Conservation (phyloP, 805 yeast genomes). For the Kuraishia borneana region DNA sequence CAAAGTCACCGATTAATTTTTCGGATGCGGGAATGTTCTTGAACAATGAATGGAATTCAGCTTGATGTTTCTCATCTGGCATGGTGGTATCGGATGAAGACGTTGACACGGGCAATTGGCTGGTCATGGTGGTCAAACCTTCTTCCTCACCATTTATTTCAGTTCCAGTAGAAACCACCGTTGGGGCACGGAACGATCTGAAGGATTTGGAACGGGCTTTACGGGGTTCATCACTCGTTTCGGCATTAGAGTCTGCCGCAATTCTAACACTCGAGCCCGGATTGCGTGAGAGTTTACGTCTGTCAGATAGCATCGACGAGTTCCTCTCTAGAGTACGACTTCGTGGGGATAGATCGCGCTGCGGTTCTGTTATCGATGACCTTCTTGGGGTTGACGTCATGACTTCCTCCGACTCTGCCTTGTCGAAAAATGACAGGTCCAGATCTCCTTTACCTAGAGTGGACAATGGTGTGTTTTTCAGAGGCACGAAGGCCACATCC, state of each 20-base stretch:
- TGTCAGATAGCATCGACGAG: background rate
- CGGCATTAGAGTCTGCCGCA: background rate
- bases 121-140: slow-evolving; percentile 5
- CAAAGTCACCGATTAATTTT: slow-evolving; percentile 44
- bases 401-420: background rate
- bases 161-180: background rate
- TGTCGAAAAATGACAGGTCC: slow-evolving; percentile 19
- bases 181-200: background rate
- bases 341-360: background rate
- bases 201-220: background rate
- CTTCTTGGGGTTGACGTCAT: background rate
- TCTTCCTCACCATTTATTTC: slow-evolving; percentile 5
- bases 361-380: background rate
- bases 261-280: background rate
- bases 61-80: slow-evolving; percentile 41
- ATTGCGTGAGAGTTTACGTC: background rate
- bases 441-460: slow-evolving; percentile 40
- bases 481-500: slow-evolving; percentile 35
- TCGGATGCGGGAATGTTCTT: slow-evolving; percentile 40
- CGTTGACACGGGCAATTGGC: background rate
- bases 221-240: background rate
- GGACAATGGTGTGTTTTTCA: slow-evolving; percentile 32
- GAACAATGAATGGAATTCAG: slow-evolving; percentile 50
- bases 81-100: background rate
- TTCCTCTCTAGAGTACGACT: background rate